These are phyloP conservation scores for Geotrichum europaeum DNA, from an alignment of 1,139 yeast species.

Conservation along the genomic window DNA sequence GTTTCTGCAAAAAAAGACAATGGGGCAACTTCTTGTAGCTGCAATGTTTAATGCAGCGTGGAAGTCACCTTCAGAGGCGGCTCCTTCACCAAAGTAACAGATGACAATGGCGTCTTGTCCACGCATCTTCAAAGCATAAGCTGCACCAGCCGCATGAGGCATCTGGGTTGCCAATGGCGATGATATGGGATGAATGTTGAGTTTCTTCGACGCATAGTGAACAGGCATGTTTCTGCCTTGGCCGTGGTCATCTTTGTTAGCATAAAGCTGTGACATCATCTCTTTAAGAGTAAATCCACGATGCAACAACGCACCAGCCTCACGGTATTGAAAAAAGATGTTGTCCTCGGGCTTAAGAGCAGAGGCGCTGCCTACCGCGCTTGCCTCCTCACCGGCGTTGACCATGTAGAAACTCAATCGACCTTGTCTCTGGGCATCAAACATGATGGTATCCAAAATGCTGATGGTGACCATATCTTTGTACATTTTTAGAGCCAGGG, in stretches of 20 bases:
- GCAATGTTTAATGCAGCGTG: constrained; percentile 38
- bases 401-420: constrained; percentile 36
- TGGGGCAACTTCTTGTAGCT: constrained; percentile 35
- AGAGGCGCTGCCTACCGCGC: constrained; percentile 36
- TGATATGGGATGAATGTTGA: constrained; percentile 35
- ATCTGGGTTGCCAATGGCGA: constrained; percentile 36
- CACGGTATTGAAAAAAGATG: constrained; percentile 35
- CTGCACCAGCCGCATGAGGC: constrained; percentile 38
- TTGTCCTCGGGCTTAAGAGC: constrained; percentile 33
- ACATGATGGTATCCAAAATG: constrained; percentile 34
- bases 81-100: constrained; percentile 37
- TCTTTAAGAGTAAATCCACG: constrained; percentile 34
- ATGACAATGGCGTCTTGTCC: constrained; percentile 29
- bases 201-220: constrained; percentile 30
- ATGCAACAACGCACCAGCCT: constrained; percentile 33
- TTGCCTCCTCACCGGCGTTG: constrained; percentile 37
- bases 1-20: constrained; percentile 35
- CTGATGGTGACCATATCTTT: constrained; percentile 33
- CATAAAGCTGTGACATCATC: constrained; percentile 34
- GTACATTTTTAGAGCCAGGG: constrained; percentile 31
- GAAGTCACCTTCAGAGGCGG: constrained; percentile 38
- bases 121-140: constrained; percentile 33
- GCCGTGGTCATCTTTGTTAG: constrained; percentile 32
- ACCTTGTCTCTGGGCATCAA: constrained; percentile 38
- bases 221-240: constrained; percentile 36